A percentile compares a stretch with the other conserved stretches of the same genome.
Conservation (phyloP, 805 yeast genomes). For the Teunomyces funiuensis region DNA sequence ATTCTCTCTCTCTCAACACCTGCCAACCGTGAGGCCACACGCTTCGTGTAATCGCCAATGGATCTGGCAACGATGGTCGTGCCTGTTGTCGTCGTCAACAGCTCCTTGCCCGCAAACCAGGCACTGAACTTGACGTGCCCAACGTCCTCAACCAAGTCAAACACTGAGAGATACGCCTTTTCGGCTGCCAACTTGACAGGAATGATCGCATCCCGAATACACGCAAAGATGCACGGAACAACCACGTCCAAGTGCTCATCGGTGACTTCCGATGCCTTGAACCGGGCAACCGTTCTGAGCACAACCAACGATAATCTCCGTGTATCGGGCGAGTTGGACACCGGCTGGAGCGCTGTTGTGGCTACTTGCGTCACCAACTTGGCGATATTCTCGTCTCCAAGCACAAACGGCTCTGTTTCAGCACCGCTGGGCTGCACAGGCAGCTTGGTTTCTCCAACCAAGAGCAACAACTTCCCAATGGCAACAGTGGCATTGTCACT, state of each 20-base stretch:
- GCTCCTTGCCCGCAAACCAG: slow-evolving; percentile 58
- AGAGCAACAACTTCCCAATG: slow-evolving; percentile 73
- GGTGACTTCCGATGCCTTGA: slow-evolving; percentile 50
- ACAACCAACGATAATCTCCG: slow-evolving; percentile 78
- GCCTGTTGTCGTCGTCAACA: slow-evolving; percentile 46
- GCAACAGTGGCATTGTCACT: slow-evolving; percentile 79
- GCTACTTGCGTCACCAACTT: slow-evolving; percentile 53
- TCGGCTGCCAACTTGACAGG: slow-evolving; percentile 95
- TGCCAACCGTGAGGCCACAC: slow-evolving; percentile 88
- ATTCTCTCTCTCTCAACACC: slow-evolving; percentile 83
- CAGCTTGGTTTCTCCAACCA: slow-evolving; percentile 39
- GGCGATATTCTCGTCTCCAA: slow-evolving; percentile 42
- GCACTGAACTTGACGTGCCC: slow-evolving; percentile 49
- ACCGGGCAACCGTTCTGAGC: slow-evolving; percentile 70
- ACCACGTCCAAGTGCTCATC: slow-evolving; percentile 54
- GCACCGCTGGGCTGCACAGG: slow-evolving; percentile 18
- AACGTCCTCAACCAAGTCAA: slow-evolving; percentile 69
- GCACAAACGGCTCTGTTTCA: slow-evolving; percentile 25
- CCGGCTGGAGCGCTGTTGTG: slow-evolving; percentile 50
- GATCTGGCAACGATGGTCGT: slow-evolving; percentile 61
- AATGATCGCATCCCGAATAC: slow-evolving; percentile 83
- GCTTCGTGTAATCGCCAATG: slow-evolving; percentile 80
- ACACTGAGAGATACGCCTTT: slow-evolving; percentile 74
- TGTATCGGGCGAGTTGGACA: slow-evolving; percentile 66
- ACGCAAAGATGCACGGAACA: slow-evolving; percentile 73